Base-by-base conservation (phyloP, 2,329 filamentous ascomycete genomes). In the Oidium heveae region DNA sequence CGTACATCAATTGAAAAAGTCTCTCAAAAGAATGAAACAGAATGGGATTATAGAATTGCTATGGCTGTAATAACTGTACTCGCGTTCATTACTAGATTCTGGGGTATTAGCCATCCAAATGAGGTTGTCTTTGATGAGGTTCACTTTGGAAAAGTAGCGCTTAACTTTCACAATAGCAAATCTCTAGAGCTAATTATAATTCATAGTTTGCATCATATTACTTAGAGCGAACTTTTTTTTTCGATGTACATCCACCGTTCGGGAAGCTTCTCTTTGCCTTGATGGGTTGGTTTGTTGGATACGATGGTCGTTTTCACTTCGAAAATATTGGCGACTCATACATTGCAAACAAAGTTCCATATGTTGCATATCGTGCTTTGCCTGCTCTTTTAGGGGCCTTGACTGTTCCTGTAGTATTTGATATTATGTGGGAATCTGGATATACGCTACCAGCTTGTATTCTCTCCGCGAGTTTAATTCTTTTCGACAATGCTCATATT, bases 361-460 rank as follows among this genome's bases (percentile, higher is more conserved):
- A 98, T 68, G 84, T 98, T 58, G 88, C 91, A 58, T 94, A 93
- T 71, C 85, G 91, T 62, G 84, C 88, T 49, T 78, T 98, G 73
- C 91, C 91, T 44, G 91, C 91, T 57, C 77, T 91, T 52, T 79
- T 96, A 61, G 91, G 91, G 60, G 83, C 91, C 55, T 72, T 98
- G 61, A 98, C 91, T 12, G 86, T 98, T 53, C 84, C 88, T n/a
- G 84, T 89, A 51, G 81, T 86, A 55, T 98, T 94, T 69, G 71
- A 94, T 66, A 98, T 94, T 68, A 98, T 98, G 91, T 98, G 91
- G 91, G 91, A 98, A 70, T 96, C 91, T 52, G 91, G 88, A 59
- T 98, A 98, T 70, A 94, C 86, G 59, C 74, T 98, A 44, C 91
- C 91, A 12, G 91, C 91, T 56, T 94, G 86, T 66, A 72, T 96